Percentiles rank a stretch among this genome's conserved stretches.
phyloP scores from a whole-genome alignment of 352 stramenopile species.

The Globisporangium recalcitrans region DNA sequence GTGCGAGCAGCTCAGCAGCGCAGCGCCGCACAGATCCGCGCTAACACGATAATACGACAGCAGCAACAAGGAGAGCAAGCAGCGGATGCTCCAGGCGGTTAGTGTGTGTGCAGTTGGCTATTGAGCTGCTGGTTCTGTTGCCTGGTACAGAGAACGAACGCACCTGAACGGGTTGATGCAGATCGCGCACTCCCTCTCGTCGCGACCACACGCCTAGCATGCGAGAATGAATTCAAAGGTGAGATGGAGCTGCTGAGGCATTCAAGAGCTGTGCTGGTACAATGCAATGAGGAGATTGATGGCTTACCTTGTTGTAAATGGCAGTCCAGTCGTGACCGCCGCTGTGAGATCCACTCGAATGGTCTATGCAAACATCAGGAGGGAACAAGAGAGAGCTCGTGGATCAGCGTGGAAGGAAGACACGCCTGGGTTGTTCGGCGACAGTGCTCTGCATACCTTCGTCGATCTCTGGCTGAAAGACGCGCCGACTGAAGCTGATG shows the following conservation, averaged over 20 bases:
- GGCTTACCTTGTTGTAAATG: constrained; percentile 38
- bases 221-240: background rate
- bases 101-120: background rate
- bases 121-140: background rate
- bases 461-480: constrained; percentile 59
- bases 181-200: constrained; percentile 73
- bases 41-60: constrained; percentile 19
- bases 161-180: constrained; percentile 75
- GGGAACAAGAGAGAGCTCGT: background rate
- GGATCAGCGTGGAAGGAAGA: background rate
- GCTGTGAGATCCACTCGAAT: background rate
- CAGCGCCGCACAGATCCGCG: constrained; percentile 26
- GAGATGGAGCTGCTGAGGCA: background rate
- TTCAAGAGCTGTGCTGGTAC: background rate
- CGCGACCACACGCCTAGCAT: constrained; percentile 31
- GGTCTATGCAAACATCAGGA: background rate
- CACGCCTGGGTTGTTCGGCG: background rate
- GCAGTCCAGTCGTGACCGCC: constrained; percentile 34
- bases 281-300: background rate
- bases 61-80: background rate
- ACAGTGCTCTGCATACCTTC: constrained; percentile 11
- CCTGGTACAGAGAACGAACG: background rate
- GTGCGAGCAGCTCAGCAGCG: constrained; percentile 77
- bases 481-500: constrained; percentile 51
- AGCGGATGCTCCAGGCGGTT: background rate